Percentiles rank a stretch among this genome's conserved stretches.
Evolutionary conservation across 2,329 filamentous ascomycete species (phyloP).

Genomic region (Diplodia seriata): DNA sequence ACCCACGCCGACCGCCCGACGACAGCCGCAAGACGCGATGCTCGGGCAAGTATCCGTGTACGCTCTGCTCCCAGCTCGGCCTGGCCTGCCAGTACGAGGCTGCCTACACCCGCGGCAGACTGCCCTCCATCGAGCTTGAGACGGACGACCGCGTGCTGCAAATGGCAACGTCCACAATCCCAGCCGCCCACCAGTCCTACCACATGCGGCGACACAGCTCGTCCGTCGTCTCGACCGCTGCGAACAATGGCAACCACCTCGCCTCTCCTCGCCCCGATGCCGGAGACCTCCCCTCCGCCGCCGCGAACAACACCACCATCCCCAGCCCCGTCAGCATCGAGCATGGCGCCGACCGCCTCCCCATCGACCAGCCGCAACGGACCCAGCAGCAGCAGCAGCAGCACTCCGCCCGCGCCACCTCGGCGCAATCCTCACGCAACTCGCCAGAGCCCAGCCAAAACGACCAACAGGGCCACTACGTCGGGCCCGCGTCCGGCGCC

Average conservation of each 20-base stretch:
- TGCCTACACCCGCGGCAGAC: slow-evolving; percentile 56
- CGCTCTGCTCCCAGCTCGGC: slow-evolving; percentile 43
- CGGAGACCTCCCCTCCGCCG: no score
- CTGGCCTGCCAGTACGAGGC: slow-evolving; percentile 58
- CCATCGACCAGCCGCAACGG: background rate
- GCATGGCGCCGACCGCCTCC: background rate
- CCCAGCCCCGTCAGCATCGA: slow-evolving; percentile 28
- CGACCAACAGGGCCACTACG: slow-evolving; percentile 57
- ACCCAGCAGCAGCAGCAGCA: background rate
- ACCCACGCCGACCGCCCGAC: background rate
- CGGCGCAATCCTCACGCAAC: slow-evolving; percentile 43
- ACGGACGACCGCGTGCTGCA: slow-evolving; percentile 35
- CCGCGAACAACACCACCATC: background rate
- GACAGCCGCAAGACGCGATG: slow-evolving; percentile 48
- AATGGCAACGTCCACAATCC: slow-evolving; percentile 6
- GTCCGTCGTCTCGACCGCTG: background rate
- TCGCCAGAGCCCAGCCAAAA: slow-evolving; percentile 57
- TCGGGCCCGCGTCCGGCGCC: slow-evolving; percentile 57
- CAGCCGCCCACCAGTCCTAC: background rate
- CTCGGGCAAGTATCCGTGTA: slow-evolving; percentile 46
- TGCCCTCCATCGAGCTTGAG: slow-evolving; percentile 51
- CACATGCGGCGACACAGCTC: background rate
- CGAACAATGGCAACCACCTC: background rate
- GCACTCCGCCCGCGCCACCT: background rate
- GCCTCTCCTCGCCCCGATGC: background rate